Evolutionary conservation across 2,329 filamentous ascomycete species (phyloP), one percentile per base, ranked within the genome.

Genomic region (Sporothrix brunneoviolacea): DNA sequence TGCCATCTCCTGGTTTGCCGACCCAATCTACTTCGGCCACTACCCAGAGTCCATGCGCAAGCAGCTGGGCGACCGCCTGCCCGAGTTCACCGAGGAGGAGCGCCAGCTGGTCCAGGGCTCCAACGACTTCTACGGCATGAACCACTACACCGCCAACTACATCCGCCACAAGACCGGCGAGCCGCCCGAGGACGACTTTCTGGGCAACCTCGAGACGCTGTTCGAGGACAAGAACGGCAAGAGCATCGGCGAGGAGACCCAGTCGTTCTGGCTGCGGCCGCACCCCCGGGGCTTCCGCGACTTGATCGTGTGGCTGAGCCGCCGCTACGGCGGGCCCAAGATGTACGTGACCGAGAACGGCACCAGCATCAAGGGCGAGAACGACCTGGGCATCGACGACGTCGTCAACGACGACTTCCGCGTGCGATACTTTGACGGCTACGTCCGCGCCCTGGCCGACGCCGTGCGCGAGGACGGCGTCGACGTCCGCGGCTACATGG

Each of bases 41-140:
- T 94, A 94, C 68, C 89, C 89, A 8, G 86, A 80, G 54, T 89
- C 84, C 53, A 94, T 94, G 88, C 76, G 79, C 52, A 80, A 81
- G 64, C 88, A 94, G 71, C 81, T 94, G 16, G 88, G 88, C 50
- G 75, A 84, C 63, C 81, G 88, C 13, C 76, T 94, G 42, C 89
- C 89, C 5, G 71, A 74, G 39, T 93, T 87, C 66, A 89, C 85
- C 0, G 67, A 76, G 0, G 85, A 88, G 58, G 88, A 95, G 63
- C 67, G 73, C 21, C 79, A 79, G 2, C 73, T 93, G n/a, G 82
- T 95, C 40, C 76, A 84, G 61, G 88, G 86, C n/a, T 88, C 84
- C 64, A 93, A 93, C 66, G 89, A 94, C 72, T 94, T 94, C 69
- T 94, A 94, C 68, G 89, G 88, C 66, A 91, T 91, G 87, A 94